phyloP scores from a whole-genome alignment of 768 basidiomycete species.

The Pleurotus sapidus region DNA sequence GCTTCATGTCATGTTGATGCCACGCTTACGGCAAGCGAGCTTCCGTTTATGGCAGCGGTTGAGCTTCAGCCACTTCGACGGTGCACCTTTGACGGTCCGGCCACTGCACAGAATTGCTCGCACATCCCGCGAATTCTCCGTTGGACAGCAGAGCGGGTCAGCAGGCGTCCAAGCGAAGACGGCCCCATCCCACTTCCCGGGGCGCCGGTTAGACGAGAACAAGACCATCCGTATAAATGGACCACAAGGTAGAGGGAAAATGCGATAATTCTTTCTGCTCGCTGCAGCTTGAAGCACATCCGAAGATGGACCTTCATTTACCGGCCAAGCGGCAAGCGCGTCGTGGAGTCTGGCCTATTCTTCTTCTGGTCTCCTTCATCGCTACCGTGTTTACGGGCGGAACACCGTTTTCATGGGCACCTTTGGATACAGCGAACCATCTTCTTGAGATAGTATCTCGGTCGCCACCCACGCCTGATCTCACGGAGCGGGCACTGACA shows the following conservation, averaged over 20 bases:
- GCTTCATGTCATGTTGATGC: too few relatives aligned
- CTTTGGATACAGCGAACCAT: background rate
- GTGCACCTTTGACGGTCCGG: background rate
- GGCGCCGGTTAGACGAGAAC: too few relatives aligned
- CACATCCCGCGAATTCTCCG: background rate
- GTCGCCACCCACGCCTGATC: background rate
- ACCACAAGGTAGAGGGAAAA: background rate
- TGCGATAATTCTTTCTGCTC: background rate
- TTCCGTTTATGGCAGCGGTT: background rate
- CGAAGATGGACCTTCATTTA: background rate
- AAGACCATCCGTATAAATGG: too few relatives aligned
- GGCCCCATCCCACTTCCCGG: too few relatives aligned
- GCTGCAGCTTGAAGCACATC: background rate
- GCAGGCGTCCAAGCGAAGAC: background rate
- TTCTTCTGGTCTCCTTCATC: background rate
- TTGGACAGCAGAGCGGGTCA: background rate
- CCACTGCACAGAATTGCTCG: background rate
- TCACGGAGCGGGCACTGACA: background rate
- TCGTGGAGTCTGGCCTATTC: background rate
- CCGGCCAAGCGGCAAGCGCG: background rate
- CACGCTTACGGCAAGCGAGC: background rate
- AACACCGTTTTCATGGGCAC: background rate
- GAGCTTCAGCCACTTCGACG: background rate
- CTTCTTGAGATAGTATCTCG: background rate
- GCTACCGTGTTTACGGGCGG: background rate